Evolutionary conservation across 192 early-diverging fungal genomes (phyloP), one percentile per base, ranked within the genome.

Genomic region (Mortierella antarctica): DNA sequence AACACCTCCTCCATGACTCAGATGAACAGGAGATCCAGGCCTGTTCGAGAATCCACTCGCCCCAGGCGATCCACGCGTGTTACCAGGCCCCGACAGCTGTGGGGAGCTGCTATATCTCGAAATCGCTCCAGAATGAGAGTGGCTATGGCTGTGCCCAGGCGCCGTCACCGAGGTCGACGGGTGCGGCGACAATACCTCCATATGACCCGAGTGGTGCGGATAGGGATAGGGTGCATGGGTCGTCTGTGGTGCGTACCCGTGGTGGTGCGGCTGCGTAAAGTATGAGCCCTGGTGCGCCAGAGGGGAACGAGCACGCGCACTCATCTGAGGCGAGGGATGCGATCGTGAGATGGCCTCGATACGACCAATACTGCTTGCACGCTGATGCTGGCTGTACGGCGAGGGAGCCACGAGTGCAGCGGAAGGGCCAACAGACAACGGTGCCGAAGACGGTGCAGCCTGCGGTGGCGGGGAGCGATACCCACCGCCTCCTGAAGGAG

Each of bases 51-150:
- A 63, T 4, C 74, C 68, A 47, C 56, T 50, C 9, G 65, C 46
- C 18, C 54, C 74, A 42, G 74, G 74, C 8, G 74, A 78, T 39
- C 68, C 68, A 23, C 62, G 48, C 55, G 70, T 46, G 13, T 17
- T 18, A n/a, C 74, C 67, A 18, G 74, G 55, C 5, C 67, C 67
- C 1, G 74, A 56, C n/a, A 78, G 17, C 47, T 78, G 74, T 10
- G 77, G 77, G 0, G 77, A 71, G 48, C 77, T 71, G 58, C 76
- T 72, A 50, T 72, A 80, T 23, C 69, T 56, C n/a, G 76, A 40
- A 12, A 67, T 47, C 9, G 76, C 45, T 50, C 74, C 67, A 42
- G 68, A 53, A 18, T 71, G 75, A 12, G 49, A 55, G 57, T 74
- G 73, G 39, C 65, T 50, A 62, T 49, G 65, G 14, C 52, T 45